Conservation (phyloP, 2,329 filamentous ascomycete genomes). For the Fusarium sp. region DNA sequence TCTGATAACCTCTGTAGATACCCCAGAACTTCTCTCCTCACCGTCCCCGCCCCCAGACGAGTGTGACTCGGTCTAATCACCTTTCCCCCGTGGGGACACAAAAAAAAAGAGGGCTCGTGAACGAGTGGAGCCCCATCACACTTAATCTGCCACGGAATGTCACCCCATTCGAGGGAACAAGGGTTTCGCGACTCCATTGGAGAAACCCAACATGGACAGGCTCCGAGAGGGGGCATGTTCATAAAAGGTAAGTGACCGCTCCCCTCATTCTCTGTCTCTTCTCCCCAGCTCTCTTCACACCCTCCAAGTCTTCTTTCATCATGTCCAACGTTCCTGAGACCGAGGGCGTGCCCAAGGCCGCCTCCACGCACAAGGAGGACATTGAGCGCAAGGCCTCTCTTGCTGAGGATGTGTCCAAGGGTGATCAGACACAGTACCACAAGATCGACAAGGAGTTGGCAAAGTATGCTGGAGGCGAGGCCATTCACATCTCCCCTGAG, state of each 20-base stretch:
- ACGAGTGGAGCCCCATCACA: constrained; percentile 2
- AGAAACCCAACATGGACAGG: background rate
- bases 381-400: background rate
- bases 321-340: constrained; percentile 1
- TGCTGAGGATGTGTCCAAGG: constrained; percentile 1
- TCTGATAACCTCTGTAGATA: background rate
- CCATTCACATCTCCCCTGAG: constrained; percentile 67
- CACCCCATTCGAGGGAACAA: constrained; percentile 1
- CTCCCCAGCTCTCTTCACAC: background rate
- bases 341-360: background rate
- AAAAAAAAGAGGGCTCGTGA: background rate
- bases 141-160: constrained; percentile 3
- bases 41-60: constrained; percentile 1
- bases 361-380: background rate
- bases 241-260: background rate
- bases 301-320: background rate
- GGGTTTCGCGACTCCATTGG: background rate
- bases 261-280: background rate
- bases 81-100: constrained; percentile 4
- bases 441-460: constrained; percentile 79
- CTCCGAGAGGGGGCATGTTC: background rate
- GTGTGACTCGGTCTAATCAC: background rate
- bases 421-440: constrained; percentile 38
- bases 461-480: constrained; percentile 66
- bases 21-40: constrained; percentile 3